Evolutionary conservation across 108 stramenopile species (phyloP), one percentile per base, ranked within the genome.

Genomic region (Thalassiosira profunda): DNA sequence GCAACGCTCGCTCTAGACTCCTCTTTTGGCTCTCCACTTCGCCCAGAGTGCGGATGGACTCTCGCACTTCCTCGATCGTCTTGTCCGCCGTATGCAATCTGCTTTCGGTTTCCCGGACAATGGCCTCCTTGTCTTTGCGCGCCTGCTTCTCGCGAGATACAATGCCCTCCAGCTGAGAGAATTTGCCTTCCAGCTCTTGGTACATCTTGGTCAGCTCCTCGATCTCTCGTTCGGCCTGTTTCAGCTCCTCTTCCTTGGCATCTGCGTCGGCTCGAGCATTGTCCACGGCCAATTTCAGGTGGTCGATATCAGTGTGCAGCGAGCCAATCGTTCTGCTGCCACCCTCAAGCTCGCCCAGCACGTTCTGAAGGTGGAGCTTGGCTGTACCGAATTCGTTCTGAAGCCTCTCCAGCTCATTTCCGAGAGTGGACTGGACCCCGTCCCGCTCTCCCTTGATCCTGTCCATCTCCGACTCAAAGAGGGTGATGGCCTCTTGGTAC

Each of bases 381-480:
- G 76, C 41, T 17, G 43, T 58, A 23, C 34, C 21, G 1, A 70
- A 51, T 12, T 78, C 76, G 30, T 63, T 38, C 28, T 40, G 14
- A 23, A 41, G 37, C 21, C 40, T 40, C 15, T 42, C 14, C 3
- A 58, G 17, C 33, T 20, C 45, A 8, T 38, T 44, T 46, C 30
- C 30, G 38, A 61, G 18, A 33, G 49, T 23, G 17, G 28, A 37
- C 21, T n/a, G 14, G 31, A 33, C 21, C 55, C 42, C 44, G 6
- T 49, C 42, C 24, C 56, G 59, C 43, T 70, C 41, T 5, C 21
- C 18, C 30, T 43, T 72, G 5, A 56, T 24, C 28, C 26, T 31
- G 24, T 26, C 34, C 14, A 69, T 64, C 37, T 77, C 76, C 15
- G 62, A 52, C 33, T 78, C 69, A 15, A 65, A 70, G 26, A 64